phyloP scores from a whole-genome alignment of 2,329 filamentous ascomycete species.

The Leptographium flavum region DNA sequence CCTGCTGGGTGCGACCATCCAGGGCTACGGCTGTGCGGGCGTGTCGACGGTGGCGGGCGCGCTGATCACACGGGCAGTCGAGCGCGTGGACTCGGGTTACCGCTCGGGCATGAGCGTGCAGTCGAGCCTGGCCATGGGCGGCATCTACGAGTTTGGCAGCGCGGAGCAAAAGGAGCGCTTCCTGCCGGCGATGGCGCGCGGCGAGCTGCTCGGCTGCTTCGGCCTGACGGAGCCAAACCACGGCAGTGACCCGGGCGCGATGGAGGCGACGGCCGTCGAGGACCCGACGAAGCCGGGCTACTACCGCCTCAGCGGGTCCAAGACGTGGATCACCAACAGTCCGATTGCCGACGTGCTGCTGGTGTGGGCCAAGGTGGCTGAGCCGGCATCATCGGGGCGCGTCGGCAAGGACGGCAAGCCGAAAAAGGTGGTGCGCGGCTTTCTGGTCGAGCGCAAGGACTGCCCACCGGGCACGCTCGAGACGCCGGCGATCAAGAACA shows the following conservation, averaged over 20 bases:
- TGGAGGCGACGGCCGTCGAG: constrained; percentile 66
- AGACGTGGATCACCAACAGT: constrained; percentile 88
- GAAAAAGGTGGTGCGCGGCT: constrained; percentile 55
- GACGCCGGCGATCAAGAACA: constrained; percentile 86
- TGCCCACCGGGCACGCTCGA: constrained; percentile 81
- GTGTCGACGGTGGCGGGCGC: constrained; percentile 70
- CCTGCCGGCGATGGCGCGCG: constrained; percentile 61
- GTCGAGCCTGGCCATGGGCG: constrained; percentile 73
- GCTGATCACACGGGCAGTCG: constrained; percentile 72
- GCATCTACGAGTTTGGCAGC: constrained; percentile 70
- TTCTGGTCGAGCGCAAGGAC: constrained; percentile 71
- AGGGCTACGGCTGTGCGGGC: constrained; percentile 73
- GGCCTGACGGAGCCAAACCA: constrained; percentile 81
- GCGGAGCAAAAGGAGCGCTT: constrained; percentile 69
- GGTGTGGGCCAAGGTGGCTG: constrained; percentile 85
- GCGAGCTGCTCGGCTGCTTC: constrained; percentile 65
- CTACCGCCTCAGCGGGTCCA: constrained; percentile 58
- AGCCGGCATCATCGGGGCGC: constrained; percentile 59
- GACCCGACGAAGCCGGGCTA: constrained; percentile 69
- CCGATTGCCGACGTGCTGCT: constrained; percentile 70
- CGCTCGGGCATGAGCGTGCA: constrained; percentile 81
- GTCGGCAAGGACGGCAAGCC: constrained; percentile 4
- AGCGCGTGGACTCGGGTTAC: constrained; percentile 77
- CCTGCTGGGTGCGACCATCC: constrained; percentile 64
- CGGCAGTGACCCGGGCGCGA: constrained; percentile 71